A percentile compares a stretch with the other conserved stretches of the same genome.
These are phyloP conservation scores for Graphiopsis chlorocephala DNA, from an alignment of 2,329 filamentous ascomycete genomes.

Conservation along the genomic window DNA sequence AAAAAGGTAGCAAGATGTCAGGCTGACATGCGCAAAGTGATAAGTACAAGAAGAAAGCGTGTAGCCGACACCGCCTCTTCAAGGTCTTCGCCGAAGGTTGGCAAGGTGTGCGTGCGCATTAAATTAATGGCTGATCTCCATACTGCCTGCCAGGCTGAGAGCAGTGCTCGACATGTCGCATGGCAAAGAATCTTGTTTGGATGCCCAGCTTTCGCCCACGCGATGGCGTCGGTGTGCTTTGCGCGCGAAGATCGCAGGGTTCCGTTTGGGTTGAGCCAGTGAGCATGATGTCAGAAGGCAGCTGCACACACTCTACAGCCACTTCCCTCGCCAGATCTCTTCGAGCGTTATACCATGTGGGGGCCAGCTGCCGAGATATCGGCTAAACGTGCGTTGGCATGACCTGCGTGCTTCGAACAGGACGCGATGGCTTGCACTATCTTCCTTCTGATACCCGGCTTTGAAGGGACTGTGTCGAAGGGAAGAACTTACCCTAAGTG, in stretches of 20 bases:
- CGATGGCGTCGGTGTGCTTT: constrained; percentile 11
- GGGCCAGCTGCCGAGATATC: neutral
- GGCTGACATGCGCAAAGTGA: neutral
- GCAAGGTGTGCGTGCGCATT: neutral
- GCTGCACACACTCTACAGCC: neutral
- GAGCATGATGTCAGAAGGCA: constrained; percentile 1
- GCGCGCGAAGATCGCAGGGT: neutral
- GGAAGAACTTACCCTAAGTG: neutral
- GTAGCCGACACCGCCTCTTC: neutral
- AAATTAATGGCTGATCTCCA: neutral
- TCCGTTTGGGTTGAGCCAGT: neutral
- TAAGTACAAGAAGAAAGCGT: neutral
- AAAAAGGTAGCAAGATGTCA: neutral
- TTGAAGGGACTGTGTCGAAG: neutral
- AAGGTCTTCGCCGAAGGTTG: neutral
- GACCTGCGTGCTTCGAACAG: neutral
- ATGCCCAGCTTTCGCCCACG: neutral
- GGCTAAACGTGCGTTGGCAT: neutral
- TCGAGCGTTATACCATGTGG: neutral
- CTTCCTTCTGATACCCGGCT: neutral
- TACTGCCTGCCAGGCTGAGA: neutral
- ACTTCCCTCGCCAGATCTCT: neutral
- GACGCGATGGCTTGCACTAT: neutral
- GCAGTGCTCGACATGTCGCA: neutral
- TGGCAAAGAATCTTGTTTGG: constrained; percentile 1